These are phyloP conservation scores for Glutinoglossum americanum DNA, from an alignment of 495 filamentous ascomycete genomes.

Conservation along the genomic window DNA sequence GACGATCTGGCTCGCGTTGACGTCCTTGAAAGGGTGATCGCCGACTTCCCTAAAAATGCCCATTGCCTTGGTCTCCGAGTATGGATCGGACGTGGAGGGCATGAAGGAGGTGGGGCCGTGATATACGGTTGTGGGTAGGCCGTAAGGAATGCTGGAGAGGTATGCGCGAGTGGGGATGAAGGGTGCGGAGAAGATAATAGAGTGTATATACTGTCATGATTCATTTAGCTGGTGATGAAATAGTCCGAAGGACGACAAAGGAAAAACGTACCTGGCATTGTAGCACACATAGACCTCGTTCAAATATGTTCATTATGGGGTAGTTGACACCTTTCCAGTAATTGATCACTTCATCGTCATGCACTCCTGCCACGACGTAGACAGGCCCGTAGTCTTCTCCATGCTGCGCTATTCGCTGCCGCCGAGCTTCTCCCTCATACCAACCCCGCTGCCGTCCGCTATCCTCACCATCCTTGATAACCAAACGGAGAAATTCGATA, in stretches of 20 bases:
- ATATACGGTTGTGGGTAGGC: conserved; percentile 63
- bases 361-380: conserved; percentile 78
- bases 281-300: conserved; percentile 83
- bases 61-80: conserved; percentile 34
- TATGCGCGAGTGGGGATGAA: conserved; percentile 61
- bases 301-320: conserved; percentile 97
- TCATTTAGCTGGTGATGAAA: neutral
- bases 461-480: conserved; percentile 46
- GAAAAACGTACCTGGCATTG: conserved; percentile 55
- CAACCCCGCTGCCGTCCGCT: conserved; percentile 43
- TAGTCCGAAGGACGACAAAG: neutral
- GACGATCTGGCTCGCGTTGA: conserved; percentile 88
- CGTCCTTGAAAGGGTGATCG: conserved; percentile 54
- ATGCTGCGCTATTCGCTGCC: conserved; percentile 34
- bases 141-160: conserved; percentile 50
- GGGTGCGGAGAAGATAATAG: conserved; percentile 72
- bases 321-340: conserved; percentile 92
- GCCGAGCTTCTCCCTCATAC: conserved; percentile 39
- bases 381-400: conserved; percentile 55
- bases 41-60: conserved; percentile 18
- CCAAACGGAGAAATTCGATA: conserved; percentile 73
- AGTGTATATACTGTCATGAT: conserved; percentile 50
- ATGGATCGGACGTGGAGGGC: conserved; percentile 69
- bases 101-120: conserved; percentile 90
- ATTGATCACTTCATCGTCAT: conserved; percentile 88